Evolutionary conservation across 768 basidiomycete species (phyloP).

Genomic region (Nidularia sp.): DNA sequence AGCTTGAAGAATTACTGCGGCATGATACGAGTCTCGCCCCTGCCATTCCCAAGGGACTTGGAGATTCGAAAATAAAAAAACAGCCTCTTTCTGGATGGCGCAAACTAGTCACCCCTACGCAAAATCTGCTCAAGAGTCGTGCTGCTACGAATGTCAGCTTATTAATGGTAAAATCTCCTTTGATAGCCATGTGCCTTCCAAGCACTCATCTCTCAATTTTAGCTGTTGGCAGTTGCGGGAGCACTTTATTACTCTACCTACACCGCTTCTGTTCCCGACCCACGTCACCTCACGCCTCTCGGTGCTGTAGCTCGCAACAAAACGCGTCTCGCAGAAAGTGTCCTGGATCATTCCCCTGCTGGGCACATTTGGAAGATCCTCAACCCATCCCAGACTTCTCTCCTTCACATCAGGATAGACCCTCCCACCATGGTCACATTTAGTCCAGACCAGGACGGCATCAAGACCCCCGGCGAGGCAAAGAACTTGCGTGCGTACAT

Average conservation of each 20-base stretch:
- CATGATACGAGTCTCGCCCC: conserved; percentile 62
- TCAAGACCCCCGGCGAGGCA: conserved; percentile 8
- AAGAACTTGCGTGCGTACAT: conserved; percentile 35
- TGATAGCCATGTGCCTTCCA: conserved; percentile 6
- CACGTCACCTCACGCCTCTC: conserved; percentile 21
- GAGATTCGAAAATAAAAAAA: conserved; percentile 20
- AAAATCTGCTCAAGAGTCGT: conserved; percentile 57
- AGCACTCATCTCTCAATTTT: conserved; percentile 2
- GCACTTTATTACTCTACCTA: conserved; percentile 74
- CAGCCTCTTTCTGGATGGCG: conserved; percentile 40
- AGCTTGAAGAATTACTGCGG: conserved; percentile 84
- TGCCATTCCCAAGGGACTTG: conserved; percentile 24
- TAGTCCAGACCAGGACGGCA: conserved; percentile 30
- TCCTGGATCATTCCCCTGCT: conserved; percentile 39
- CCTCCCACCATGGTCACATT: conserved; percentile 75
- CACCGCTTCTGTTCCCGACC: conserved; percentile 27
- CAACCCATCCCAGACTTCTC: conserved; percentile 60
- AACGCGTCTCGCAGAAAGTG: conserved; percentile 16
- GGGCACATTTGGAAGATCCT: conserved; percentile 74
- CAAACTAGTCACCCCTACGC: conserved; percentile 32
- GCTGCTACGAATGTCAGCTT: conserved; percentile 77
- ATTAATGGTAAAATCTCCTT: conserved; percentile 47
- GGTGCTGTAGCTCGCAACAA: conserved; percentile 28
- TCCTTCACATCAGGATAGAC: conserved; percentile 79
- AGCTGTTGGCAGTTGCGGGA: conserved; percentile 77